Evolutionary conservation across 257 asterid genomes (phyloP), one percentile per base, ranked within the genome.

Genomic region (Verbascum thapsus): DNA sequence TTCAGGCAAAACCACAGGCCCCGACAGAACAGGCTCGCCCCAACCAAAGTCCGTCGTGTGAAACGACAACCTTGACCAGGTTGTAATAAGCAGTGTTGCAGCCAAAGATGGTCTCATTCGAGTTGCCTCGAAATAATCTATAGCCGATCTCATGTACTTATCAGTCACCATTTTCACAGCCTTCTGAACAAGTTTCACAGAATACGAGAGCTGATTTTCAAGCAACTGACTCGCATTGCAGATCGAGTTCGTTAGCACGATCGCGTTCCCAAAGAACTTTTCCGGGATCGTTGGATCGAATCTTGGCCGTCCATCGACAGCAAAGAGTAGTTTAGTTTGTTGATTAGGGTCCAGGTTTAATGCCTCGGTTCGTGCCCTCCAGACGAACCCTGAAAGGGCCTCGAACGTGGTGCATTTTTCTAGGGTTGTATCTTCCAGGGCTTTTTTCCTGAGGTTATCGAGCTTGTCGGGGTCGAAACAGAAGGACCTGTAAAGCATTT

Each of bases 1-100:
- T 74, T 88, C 95, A 0, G 95, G 96, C 50, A 91, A 70, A 3
- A 74, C 86, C 34, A 86, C 95, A 0, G 92, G 96, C 13, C 98
- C 95, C 1, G 96, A 82, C 22, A 78, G 20, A 32, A 78, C 53
- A 0, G 96, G 96, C 63, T 83, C 87, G 7, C 98, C 96, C 98
- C 95, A 91, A 5, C 98, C 95, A 30, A 91, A 91, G 67, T 91
- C 95, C 0, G 95, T 83, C 0, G 90, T 86, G 82, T 86, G 88
- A 62, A 91, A 91, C 0, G 91, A 78, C 10, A 88, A 77, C 66
- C 80, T 80, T 8, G 95, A 91, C 98, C 98, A 91, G 2, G 96
- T 81, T 0, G 96, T 84, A 61, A 91, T 88, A 51, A 91, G 66
- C 45, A 91, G 83, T 0, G 96, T 91, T 39, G 90, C 83, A 37